Evolutionary conservation across 441 rosid genomes (phyloP).

Genomic region (Adansonia rubrostipa): DNA sequence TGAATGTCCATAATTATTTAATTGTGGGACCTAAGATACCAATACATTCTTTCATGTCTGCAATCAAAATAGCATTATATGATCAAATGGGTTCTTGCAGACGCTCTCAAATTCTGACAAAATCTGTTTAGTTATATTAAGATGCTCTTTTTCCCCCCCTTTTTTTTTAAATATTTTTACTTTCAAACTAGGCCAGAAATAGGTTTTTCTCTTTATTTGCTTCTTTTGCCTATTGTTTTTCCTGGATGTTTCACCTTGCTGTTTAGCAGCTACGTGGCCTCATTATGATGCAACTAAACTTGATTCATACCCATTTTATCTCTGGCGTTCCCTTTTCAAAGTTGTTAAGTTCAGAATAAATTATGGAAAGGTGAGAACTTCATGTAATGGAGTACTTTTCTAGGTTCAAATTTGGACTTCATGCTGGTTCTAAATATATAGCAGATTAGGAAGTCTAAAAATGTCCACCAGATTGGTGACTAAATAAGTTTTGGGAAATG

Average conservation of each 20-base stretch:
- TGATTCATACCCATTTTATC: not conserved
- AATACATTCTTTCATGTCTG: not conserved
- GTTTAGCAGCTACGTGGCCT: not conserved
- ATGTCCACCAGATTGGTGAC: not conserved
- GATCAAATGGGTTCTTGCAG: not conserved
- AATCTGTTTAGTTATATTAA: not conserved
- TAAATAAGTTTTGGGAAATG: not conserved
- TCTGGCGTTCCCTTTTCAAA: not conserved
- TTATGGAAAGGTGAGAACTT: not conserved
- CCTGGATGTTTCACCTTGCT: not conserved
- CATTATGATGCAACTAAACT: not conserved
- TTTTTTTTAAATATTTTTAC: not conserved
- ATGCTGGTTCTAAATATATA: no score
- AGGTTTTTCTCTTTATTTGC: not conserved
- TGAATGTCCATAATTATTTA: slow-evolving; percentile 10
- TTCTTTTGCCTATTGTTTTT: not conserved
- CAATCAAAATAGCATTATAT: not conserved
- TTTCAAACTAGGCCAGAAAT: not conserved
- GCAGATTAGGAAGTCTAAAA: not conserved
- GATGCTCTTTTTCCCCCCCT: not conserved
- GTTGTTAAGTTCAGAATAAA: not conserved
- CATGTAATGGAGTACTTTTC: not conserved
- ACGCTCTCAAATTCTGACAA: slow-evolving; percentile 9
- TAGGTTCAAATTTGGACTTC: not conserved
- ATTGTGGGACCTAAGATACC: slow-evolving; percentile 16